Evolutionary conservation across 106 monocot genomes (phyloP).

Genomic region (Narthecium ossifragum): DNA sequence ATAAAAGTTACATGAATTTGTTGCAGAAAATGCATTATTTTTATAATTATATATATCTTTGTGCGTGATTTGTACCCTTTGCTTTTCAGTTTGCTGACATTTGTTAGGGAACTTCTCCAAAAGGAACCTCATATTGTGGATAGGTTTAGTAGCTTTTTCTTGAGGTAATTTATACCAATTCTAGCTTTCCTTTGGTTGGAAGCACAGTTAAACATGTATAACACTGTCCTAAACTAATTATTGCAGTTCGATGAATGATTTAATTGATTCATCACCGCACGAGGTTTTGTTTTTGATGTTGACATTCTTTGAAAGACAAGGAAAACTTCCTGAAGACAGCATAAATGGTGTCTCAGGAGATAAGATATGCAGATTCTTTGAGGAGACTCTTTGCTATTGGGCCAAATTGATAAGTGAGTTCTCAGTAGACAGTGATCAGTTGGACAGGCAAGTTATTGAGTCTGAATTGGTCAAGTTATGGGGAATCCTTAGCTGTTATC

Average conservation of each 20-base stretch:
- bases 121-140: conserved; percentile 42
- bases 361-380: conserved; percentile 45
- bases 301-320: conserved; percentile 35
- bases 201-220: neutral
- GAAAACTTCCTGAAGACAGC: conserved; percentile 11
- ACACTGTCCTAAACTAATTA: neutral
- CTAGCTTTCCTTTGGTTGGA: neutral
- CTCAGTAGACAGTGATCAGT: neutral
- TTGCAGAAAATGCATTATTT: too few relatives aligned
- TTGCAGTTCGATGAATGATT: conserved; percentile 57
- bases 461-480: conserved; percentile 54
- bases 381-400: conserved; percentile 47
- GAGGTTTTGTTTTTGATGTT: conserved; percentile 46
- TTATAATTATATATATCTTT: too few relatives aligned
- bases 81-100: conserved; percentile 58
- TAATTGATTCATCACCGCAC: conserved; percentile 47
- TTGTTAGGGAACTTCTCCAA: conserved; percentile 48
- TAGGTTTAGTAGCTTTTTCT: conserved; percentile 42
- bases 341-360: conserved; percentile 20
- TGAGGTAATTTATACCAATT: conserved; percentile 37
- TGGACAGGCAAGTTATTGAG: conserved; percentile 14
- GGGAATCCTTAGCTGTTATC: conserved; percentile 67
- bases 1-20: too few relatives aligned
- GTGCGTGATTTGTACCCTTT: too few relatives aligned
- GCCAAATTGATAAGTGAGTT: conserved; percentile 19